phyloP scores from a whole-genome alignment of 2,329 filamentous ascomycete species.

The Cytospora piceicola region DNA sequence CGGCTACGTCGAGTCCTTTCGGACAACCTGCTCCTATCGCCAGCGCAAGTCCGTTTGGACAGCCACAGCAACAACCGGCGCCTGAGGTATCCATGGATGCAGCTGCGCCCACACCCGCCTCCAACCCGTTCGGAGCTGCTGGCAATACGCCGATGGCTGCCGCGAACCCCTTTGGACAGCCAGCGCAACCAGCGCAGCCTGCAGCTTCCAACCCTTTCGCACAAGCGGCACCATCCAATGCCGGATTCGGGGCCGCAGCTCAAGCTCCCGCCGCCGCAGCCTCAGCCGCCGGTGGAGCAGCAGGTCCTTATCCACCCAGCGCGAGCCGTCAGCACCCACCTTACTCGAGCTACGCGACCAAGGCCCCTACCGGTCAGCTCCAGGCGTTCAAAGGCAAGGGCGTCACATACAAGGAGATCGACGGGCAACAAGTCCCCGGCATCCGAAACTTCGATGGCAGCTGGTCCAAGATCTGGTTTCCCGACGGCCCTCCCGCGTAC shows the following conservation, averaged over 20 bases:
- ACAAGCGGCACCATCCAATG: background rate
- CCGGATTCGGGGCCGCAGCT: constrained; percentile 12
- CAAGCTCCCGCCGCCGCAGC: constrained; percentile 12
- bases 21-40: constrained; percentile 9
- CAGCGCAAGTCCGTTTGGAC: constrained; percentile 28
- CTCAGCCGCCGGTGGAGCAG: background rate
- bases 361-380: constrained; percentile 35
- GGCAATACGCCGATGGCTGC: constrained; percentile 14
- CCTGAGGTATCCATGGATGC: constrained; percentile 27
- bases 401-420: constrained; percentile 42
- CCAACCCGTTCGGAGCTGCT: constrained; percentile 34
- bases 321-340: constrained; percentile 39
- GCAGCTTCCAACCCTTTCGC: constrained; percentile 28
- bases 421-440: constrained; percentile 43
- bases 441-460: constrained; percentile 54
- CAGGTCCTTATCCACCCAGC: constrained; percentile 35
- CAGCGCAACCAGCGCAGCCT: constrained; percentile 32
- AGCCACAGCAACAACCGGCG: constrained; percentile 26
- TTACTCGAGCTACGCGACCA: constrained; percentile 37
- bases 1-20: constrained; percentile 25
- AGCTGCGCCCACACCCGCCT: constrained; percentile 22
- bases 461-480: constrained; percentile 73
- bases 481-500: constrained; percentile 67
- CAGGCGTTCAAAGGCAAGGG: constrained; percentile 40
- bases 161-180: constrained; percentile 35